Conservation (phyloP, 352 stramenopile genomes). For the Globisporangium paroecandrum region DNA sequence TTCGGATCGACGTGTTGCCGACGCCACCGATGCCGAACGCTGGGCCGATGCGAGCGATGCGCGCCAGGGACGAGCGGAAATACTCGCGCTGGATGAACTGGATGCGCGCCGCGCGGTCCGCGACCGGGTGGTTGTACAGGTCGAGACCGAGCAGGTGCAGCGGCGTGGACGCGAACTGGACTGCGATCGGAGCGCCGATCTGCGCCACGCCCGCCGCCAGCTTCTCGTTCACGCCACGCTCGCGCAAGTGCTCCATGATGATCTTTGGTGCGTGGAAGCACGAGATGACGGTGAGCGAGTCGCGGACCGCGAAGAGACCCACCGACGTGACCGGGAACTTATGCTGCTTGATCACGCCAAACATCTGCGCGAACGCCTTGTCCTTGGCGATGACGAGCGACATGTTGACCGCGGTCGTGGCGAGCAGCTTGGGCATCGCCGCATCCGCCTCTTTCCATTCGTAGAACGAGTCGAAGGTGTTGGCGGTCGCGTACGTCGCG, state of each 20-base stretch:
- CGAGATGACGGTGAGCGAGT: constrained; percentile 80
- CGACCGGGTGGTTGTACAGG: constrained; percentile 83
- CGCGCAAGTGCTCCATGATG: constrained; percentile 60
- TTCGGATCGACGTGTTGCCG: constrained; percentile 72
- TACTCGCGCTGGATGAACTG: constrained; percentile 82
- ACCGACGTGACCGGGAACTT: constrained; percentile 78
- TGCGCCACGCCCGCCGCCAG: constrained; percentile 61
- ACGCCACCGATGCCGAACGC: constrained; percentile 89
- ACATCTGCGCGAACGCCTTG: constrained; percentile 87
- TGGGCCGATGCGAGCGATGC: constrained; percentile 83
- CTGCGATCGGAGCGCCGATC: constrained; percentile 71
- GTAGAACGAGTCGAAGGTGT: constrained; percentile 83
- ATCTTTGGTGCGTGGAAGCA: constrained; percentile 86
- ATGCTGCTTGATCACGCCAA: constrained; percentile 72
- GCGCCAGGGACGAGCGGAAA: constrained; percentile 74
- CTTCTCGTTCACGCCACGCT: constrained; percentile 42
- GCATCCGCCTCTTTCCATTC: constrained; percentile 64
- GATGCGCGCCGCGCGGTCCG: constrained; percentile 31
- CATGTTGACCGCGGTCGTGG: constrained; percentile 88
- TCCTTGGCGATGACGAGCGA: constrained; percentile 88
- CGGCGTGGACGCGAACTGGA: constrained; percentile 89
- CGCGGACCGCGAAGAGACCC: constrained; percentile 79
- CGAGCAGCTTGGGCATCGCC: constrained; percentile 85
- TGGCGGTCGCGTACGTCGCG: constrained; percentile 84
- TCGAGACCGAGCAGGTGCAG: constrained; percentile 87